Base-by-base conservation (phyloP, 2,329 filamentous ascomycete genomes). In the Scleromitrula shiraiana region DNA sequence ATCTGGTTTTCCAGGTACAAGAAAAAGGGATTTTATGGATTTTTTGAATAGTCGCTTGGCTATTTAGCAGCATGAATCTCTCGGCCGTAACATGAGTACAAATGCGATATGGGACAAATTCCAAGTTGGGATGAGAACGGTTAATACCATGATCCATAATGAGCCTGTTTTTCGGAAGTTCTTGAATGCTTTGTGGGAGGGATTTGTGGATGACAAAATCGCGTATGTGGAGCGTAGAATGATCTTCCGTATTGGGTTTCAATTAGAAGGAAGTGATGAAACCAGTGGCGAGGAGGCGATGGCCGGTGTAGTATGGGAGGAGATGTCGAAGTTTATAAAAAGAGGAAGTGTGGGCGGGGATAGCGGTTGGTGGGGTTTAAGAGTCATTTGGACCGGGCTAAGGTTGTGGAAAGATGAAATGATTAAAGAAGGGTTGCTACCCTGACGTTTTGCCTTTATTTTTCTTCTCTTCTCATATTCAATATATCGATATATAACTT, bases 131-230 rank as follows among this genome's bases (percentile, higher is more conserved):
- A 95, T 95, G 65, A 66, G 74, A 2, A 75, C 88, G 2, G 73
- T 90, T 32, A 77, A 77, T 19, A 82, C 81, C 12, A 75, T 95
- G 37, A 73, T 94, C 33, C 85, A 83, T 66, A 94, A 95, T 67
- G 90, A 95, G 66, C 89, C 89, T 12, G 85, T 96, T 53, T 88
- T 85, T 67, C 78, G 88, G n/a, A 70, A 72, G 19, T 93, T 88
- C 59, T 67, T 95, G 41, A 77, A 75, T 15, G 75, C 77, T 17
- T 71, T 96, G 52, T 78, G 93, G 62, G 69, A 68, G 36, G 75
- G 83, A 35, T 71, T 95, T 14, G 72, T 80, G 12, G 77, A 78
- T 4, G 90, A 97, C 62, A 88, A 88, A 3, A 78, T 95, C 23
- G 78, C 74, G 59, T 96, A 88, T 74, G 85, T 84, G 8, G 91